Evolutionary conservation across 495 filamentous ascomycete genomes (phyloP).

Genomic region (Parathielavia appendiculata): DNA sequence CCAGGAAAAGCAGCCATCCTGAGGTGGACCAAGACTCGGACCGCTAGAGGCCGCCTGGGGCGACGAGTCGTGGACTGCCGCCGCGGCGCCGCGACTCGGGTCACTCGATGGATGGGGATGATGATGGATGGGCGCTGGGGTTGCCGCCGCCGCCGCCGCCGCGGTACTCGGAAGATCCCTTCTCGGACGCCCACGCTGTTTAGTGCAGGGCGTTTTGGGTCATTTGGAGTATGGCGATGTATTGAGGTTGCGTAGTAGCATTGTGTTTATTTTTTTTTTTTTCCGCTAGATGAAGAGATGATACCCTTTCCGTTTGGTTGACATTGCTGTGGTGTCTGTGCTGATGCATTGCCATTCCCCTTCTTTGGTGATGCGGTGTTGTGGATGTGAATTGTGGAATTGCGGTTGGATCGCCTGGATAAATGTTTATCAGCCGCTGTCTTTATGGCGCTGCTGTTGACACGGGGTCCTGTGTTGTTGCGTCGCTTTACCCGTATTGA

Average conservation of each 20-base stretch:
- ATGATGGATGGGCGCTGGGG: neutral
- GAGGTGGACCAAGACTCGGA: slow-evolving; percentile 19
- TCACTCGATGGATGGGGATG: neutral
- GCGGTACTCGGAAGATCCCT: slow-evolving; percentile 5
- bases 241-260: neutral
- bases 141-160: slow-evolving; percentile 5
- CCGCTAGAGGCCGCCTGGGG: slow-evolving; percentile 17
- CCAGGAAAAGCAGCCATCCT: slow-evolving; percentile 31
- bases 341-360: neutral
- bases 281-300: neutral
- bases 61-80: neutral
- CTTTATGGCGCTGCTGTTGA: too few relatives aligned
- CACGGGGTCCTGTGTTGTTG: too few relatives aligned
- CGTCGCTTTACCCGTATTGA: too few relatives aligned
- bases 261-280: slow-evolving; percentile 7
- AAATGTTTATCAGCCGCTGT: slow-evolving; percentile 9
- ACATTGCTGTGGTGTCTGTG: neutral
- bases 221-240: neutral
- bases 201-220: neutral
- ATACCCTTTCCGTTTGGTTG: slow-evolving; percentile 2
- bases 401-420: slow-evolving; percentile 2
- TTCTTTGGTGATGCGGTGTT: neutral
- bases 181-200: neutral
- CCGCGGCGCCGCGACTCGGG: too few relatives aligned
- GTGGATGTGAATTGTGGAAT: too few relatives aligned